Evolutionary conservation across 2,329 filamentous ascomycete species (phyloP).

Genomic region (Diaporthe citriasiana): DNA sequence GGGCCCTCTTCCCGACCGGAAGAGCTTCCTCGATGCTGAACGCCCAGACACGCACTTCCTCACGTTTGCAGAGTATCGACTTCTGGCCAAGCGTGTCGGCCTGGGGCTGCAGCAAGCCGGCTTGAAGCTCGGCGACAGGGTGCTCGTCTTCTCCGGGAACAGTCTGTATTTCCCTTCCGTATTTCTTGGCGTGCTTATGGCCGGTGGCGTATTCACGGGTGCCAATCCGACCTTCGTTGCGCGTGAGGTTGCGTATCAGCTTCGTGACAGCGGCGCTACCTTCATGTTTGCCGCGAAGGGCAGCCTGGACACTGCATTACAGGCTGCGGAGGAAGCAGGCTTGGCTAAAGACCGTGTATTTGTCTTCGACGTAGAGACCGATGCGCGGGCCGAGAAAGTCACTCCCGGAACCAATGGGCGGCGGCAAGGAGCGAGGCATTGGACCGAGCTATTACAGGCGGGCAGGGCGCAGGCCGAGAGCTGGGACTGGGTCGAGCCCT

Average conservation of each 20-base stretch:
- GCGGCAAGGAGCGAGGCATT: constrained; percentile 67
- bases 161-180: constrained; percentile 79
- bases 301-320: constrained; percentile 73
- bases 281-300: constrained; percentile 76
- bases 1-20: constrained; percentile 58
- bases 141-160: constrained; percentile 82
- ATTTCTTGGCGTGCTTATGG: constrained; percentile 82
- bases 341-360: constrained; percentile 71
- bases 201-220: constrained; percentile 83
- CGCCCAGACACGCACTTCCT: constrained; percentile 77
- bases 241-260: constrained; percentile 81
- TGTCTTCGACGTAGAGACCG: constrained; percentile 72
- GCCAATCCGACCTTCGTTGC: constrained; percentile 65
- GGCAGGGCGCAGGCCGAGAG: constrained; percentile 61
- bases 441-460: constrained; percentile 72
- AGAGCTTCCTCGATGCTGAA: constrained; percentile 74
- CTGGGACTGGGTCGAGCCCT: constrained; percentile 75
- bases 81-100: constrained; percentile 80
- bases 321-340: constrained; percentile 73
- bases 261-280: constrained; percentile 77
- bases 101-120: constrained; percentile 75
- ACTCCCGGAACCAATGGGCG: constrained; percentile 45
- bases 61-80: constrained; percentile 73
- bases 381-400: constrained; percentile 45
- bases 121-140: constrained; percentile 75